Base-by-base conservation (phyloP, 345 rosid species). In the Rhodamnia rubescens region DNA sequence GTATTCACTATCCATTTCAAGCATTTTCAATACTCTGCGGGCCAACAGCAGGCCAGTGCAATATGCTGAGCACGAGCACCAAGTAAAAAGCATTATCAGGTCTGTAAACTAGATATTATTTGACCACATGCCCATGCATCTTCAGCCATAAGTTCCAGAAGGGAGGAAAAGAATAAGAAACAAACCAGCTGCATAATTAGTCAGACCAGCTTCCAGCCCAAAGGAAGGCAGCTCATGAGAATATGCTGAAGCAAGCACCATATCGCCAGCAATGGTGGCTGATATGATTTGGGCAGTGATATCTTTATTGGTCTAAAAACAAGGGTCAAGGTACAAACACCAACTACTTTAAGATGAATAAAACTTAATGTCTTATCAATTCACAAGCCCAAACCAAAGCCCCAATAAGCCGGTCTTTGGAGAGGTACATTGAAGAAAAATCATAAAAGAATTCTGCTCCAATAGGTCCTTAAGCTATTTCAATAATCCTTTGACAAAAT, bases 1-100 rank as follows among this genome's bases (percentile, higher is more conserved):
- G 18, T 93, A 93, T 84, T 90, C 95, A 12, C 88, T 90, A 40
- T 94, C 97, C 94, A 94, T 91, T 85, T 93, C 94, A 75, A 94
- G 95, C 90, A 1, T 87, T 85, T 93, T 92, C 90, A 94, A 85
- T 47, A 92, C 93, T 18, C 97, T 92, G 15, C 95, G 95, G 6
- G 95, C 95, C 92, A 94, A 90, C 52, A 94, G 93, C 78, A 94
- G 92, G 15, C 97, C 97, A 54, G 95, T 93, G 89, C 96, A 94
- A 86, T 94, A 94, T 55, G 96, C 96, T 94, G 89, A 55, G 29
- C 52, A 85, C 50, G 85, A 29, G 53, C 86, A 74, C 22, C 53
- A 44, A 14, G 53, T n/a, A 47, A 59, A 47, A 53, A 58, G 16
- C 18, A 52, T 64, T 18, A 47, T 58, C 81, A 50, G 36, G 26